Percentiles rank a stretch among this genome's conserved stretches.
These are phyloP conservation scores for Daldinia caldariorum DNA, from an alignment of 495 filamentous ascomycete genomes.

Conservation along the genomic window DNA sequence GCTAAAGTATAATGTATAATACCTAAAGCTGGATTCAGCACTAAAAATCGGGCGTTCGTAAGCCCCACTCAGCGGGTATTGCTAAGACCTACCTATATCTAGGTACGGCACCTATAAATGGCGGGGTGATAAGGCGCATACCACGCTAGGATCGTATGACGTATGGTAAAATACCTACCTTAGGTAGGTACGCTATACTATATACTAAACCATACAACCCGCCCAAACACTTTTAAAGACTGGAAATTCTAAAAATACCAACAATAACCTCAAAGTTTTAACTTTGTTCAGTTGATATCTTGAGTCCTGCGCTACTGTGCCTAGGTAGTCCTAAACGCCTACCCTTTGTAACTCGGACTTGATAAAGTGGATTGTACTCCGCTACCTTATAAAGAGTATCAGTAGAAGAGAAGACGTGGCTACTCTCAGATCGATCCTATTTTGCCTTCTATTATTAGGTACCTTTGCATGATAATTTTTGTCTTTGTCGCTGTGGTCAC, in stretches of 20 bases:
- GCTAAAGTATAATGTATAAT: no score
- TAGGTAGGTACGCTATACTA: no score
- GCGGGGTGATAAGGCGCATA: not conserved
- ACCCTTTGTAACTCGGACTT: not conserved
- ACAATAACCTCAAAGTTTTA: not conserved
- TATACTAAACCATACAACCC: no score
- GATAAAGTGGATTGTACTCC: not conserved
- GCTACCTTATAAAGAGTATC: not conserved
- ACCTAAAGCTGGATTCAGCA: not conserved
- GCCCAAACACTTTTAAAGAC: not conserved
- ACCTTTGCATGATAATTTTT: not conserved
- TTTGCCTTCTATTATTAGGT: not conserved
- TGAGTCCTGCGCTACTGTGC: not conserved
- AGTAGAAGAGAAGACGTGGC: no score
- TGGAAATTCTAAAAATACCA: not conserved
- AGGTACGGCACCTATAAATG: not conserved
- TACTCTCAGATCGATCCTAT: no score
- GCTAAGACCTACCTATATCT: not conserved
- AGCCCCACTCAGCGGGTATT: conserved; percentile 4
- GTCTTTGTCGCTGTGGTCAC: not conserved
- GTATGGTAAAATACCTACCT: not conserved
- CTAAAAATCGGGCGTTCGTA: conserved; percentile 5
- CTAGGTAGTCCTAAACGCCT: not conserved
- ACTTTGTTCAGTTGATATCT: not conserved
- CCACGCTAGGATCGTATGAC: not conserved